Percentiles rank a stretch among this genome's conserved stretches.
Conservation (phyloP, 2,329 filamentous ascomycete species). For the Teratosphaeriaceae sp. region DNA sequence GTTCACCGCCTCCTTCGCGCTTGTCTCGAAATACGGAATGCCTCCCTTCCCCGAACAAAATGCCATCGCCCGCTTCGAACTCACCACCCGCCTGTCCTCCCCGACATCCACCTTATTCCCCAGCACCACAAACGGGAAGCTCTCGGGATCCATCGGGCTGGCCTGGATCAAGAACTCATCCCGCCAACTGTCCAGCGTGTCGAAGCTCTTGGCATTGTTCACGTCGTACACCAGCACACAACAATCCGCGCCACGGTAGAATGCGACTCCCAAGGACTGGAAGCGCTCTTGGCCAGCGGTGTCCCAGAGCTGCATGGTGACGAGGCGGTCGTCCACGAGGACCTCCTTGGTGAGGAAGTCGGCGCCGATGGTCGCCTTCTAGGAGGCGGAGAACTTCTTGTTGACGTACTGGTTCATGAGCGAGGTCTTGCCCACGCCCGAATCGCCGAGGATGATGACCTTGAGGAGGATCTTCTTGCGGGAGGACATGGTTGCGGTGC, state of each 20-base stretch:
- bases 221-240: slow-evolving; percentile 97
- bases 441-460: slow-evolving; percentile 99
- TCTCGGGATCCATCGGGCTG: slow-evolving; percentile 90
- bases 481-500: slow-evolving; percentile 8
- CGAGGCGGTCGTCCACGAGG: slow-evolving; percentile 89
- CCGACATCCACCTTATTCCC: slow-evolving; percentile 99
- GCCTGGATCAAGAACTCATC: slow-evolving; percentile 98
- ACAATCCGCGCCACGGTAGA: slow-evolving; percentile 96
- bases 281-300: slow-evolving; percentile 96
- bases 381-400: slow-evolving; percentile 99
- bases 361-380: slow-evolving; percentile 98
- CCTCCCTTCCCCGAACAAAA: slow-evolving; percentile 97
- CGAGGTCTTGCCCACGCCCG: slow-evolving; percentile 97
- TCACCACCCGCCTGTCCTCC: slow-evolving; percentile 94
- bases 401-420: slow-evolving; percentile 99
- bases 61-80: slow-evolving; percentile 89
- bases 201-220: slow-evolving; percentile 99
- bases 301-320: slow-evolving; percentile 99
- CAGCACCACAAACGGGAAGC: slow-evolving; percentile 95
- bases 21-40: slow-evolving; percentile 98
- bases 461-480: slow-evolving; percentile 35
- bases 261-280: slow-evolving; percentile 92
- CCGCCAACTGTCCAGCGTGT: slow-evolving; percentile 95
- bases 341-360: slow-evolving; percentile 99
- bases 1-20: slow-evolving; percentile 97